These are phyloP conservation scores for Ascochyta lentis DNA, from an alignment of 2,329 filamentous ascomycete genomes.

Conservation along the genomic window DNA sequence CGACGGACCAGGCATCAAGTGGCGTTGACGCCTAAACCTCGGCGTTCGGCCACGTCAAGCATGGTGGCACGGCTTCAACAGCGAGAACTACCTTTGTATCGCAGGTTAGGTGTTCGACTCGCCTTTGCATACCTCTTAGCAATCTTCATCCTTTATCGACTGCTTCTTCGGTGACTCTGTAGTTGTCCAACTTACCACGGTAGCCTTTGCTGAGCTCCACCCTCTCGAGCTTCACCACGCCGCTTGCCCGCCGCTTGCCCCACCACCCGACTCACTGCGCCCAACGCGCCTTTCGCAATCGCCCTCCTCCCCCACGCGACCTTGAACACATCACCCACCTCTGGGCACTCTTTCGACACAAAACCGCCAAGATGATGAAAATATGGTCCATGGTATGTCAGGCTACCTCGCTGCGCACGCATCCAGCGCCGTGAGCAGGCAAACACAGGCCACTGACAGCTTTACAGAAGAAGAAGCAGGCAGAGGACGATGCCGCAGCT, in stretches of 20 bases:
- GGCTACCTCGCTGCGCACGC: neutral
- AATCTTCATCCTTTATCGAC: neutral
- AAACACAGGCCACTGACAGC: conserved; percentile 30
- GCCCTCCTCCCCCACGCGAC: conserved; percentile 26
- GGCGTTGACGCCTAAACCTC: conserved; percentile 2
- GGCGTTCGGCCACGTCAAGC: conserved; percentile 8
- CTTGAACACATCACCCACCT: conserved; percentile 6
- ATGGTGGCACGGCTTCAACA: conserved; percentile 13
- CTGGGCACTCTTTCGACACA: conserved; percentile 18
- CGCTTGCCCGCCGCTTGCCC: conserved; percentile 20
- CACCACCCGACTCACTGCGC: conserved; percentile 20
- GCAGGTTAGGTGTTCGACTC: neutral
- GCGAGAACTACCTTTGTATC: conserved; percentile 7
- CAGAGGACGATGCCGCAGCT: conserved; percentile 90
- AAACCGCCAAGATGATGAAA: conserved; percentile 81
- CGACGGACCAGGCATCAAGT: too few species aligned
- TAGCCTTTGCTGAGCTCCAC: neutral
- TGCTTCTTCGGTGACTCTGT: neutral
- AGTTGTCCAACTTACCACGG: neutral
- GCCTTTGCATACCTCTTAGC: neutral
- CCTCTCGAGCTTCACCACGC: conserved; percentile 10
- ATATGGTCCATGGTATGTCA: conserved; percentile 94
- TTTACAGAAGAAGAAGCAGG: conserved; percentile 81
- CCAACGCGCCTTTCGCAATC: conserved; percentile 17
- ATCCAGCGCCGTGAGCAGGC: neutral